A percentile compares a stretch with the other conserved stretches of the same genome.
Conservation (phyloP, 208 protist species). For the Acanthamoeba culbertsoni region DNA sequence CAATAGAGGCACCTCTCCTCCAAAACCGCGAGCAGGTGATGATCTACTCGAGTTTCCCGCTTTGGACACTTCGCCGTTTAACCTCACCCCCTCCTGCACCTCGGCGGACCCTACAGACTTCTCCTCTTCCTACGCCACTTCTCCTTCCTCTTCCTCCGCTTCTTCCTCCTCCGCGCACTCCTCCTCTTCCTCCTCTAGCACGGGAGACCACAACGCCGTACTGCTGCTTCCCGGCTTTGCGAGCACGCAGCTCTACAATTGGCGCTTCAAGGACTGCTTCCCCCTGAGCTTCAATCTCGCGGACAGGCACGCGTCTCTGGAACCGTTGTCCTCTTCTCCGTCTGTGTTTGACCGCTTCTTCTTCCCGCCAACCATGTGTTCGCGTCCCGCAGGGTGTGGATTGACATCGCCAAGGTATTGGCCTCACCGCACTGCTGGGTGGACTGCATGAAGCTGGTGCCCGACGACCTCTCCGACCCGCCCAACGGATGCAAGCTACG, state of each 20-base stretch:
- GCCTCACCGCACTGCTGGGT: not conserved
- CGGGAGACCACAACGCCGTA: not conserved
- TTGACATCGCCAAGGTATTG: not conserved
- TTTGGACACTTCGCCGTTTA: not conserved
- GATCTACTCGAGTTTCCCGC: not conserved
- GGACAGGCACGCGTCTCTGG: not conserved
- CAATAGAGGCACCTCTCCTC: too few species aligned
- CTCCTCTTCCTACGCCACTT: not conserved
- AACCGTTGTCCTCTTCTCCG: too few species aligned
- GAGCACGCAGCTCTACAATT: not conserved
- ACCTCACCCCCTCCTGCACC: not conserved
- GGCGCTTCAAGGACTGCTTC: constrained; percentile 5
- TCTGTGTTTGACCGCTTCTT: too few species aligned
- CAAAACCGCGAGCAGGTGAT: too few species aligned
- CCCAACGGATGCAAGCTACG: constrained; percentile 8
- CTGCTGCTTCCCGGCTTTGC: not conserved
- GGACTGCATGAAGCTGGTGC: not conserved
- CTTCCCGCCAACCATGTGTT: too few species aligned
- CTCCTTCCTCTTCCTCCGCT: not conserved
- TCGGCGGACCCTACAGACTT: not conserved
- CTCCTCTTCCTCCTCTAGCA: not conserved
- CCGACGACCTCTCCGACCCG: not conserved
- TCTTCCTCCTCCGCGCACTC: not conserved
- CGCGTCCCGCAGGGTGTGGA: constrained; percentile 21
- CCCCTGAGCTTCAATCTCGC: constrained; percentile 6